Base-by-base conservation (phyloP, 2,329 filamentous ascomycete species). In the Colletotrichum eleusines region DNA sequence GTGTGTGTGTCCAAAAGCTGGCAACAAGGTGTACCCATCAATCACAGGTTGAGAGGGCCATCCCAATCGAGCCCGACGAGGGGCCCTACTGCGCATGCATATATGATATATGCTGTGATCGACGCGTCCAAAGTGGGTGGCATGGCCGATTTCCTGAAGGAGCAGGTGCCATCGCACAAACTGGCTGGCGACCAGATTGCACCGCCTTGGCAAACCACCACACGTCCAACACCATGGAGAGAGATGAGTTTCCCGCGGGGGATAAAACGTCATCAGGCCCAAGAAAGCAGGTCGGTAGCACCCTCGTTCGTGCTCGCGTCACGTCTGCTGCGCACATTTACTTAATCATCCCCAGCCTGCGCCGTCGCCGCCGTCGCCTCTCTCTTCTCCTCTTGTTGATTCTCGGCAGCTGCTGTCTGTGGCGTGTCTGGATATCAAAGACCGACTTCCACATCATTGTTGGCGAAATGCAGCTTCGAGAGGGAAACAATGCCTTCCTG, bases 91-190 rank as follows among this genome's bases (percentile, higher is more conserved):
- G 20, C 20, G 20, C 42, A n/a, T 44, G 18, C 40, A 44, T 64
- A 53, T 40, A 33, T 20, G n/a, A n/a, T n/a, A n/a, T n/a, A n/a
- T n/a, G n/a, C n/a, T n/a, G n/a, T 38, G 38, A 59, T 68, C 68
- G 9, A 53, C 64, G 58, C 44, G 64, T 68, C 64, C 58, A 63
- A 54, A 57, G 63, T 53, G 68, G 46, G 66, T 63, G 63, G 46
- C 53, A 71, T 71, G 68, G 58, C 31, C 50, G 40, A 16, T 71
- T 71, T 59, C 68, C 68, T 59, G 68, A 71, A 71, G 68, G 44
- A 71, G 68, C 68, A 71, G 68, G 68, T 71, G 68, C 38, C 64
- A 71, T 71, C 44, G 58, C 46, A 58, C 51, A 53, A 63, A n/a
- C 48, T 28, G 42, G 42, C n/a, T 44, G 3, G 54, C 26, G 26